Evolutionary conservation across 768 basidiomycete genomes (phyloP), one percentile per base, ranked within the genome.

Genomic region (Suillus cothurnatus): DNA sequence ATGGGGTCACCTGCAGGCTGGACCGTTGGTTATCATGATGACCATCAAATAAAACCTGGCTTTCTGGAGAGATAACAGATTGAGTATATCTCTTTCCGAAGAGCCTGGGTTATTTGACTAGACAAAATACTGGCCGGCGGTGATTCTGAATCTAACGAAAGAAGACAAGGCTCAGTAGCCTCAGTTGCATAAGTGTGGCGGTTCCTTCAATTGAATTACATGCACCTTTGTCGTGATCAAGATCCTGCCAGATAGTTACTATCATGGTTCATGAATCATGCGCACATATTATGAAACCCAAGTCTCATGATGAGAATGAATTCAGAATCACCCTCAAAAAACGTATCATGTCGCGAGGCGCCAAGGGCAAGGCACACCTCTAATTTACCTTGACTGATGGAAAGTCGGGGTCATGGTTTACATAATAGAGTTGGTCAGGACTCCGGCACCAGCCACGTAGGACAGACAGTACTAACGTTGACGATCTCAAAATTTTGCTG

Each of bases 381-480:
- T 49, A 23, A 49, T 14, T 36, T 36, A 5, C 34, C 9, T 34
- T 9, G 2, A 1, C 21, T 28, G 26, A 55, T 21, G 2, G 4
- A 34, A 12, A 19, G 11, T 28, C 26, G 38, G 57, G 57, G 57
- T 59, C 58, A 59, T 21, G 19, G 57, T 28, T 41, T 28, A 52
- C 50, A 19, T 52, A 36, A 41, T 59, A 26, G 31, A 55, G 36
- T n/a, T 26, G 32, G 38, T 19, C 4, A 17, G 38, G 57, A 59
- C 57, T 26, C 38, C 26, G 58, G 58, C 26, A 59, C 58, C 38
- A 19, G 58, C 36, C 36, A 59, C 58, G 38, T 59, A 14, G 32
- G 26, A 52, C 31, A 32, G 19, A 21, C 49, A 19, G 19, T 7
- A 43, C 41, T 8, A 19, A 19, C 49, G 26, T 28, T 28, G 23